These are phyloP conservation scores for Stagonosporopsis rhizophila DNA, from an alignment of 2,329 filamentous ascomycete genomes.

Conservation along the genomic window DNA sequence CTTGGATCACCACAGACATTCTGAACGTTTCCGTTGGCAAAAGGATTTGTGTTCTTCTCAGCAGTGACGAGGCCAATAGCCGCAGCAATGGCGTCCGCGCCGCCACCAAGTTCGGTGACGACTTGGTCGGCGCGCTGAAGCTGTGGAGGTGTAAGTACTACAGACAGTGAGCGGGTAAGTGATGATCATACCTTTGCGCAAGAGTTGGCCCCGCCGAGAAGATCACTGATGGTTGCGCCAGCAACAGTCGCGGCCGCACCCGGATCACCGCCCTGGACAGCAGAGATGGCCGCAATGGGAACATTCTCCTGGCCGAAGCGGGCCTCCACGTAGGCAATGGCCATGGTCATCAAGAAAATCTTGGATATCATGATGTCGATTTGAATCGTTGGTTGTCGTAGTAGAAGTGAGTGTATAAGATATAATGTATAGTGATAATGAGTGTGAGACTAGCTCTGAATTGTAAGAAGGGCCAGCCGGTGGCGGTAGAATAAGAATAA, in stretches of 20 bases:
- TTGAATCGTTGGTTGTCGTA: slow-evolving; percentile 26
- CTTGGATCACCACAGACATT: slow-evolving; percentile 69
- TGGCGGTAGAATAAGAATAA: slow-evolving; percentile 33
- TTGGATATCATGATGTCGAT: slow-evolving; percentile 45
- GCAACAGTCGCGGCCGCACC: slow-evolving; percentile 70
- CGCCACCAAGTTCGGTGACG: slow-evolving; percentile 65
- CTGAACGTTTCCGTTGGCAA: slow-evolving; percentile 62
- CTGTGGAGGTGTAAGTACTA: slow-evolving; percentile 45
- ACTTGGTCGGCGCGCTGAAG: slow-evolving; percentile 71
- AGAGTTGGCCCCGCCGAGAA: slow-evolving; percentile 70
- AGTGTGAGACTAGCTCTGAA: slow-evolving; percentile 47
- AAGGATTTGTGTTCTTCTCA: slow-evolving; percentile 78
- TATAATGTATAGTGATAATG: slow-evolving; percentile 17
- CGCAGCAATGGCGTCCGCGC: slow-evolving; percentile 66
- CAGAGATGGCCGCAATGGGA: slow-evolving; percentile 62
- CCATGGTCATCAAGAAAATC: slow-evolving; percentile 36
- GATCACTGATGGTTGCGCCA: slow-evolving; percentile 66
- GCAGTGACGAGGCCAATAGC: slow-evolving; percentile 70
- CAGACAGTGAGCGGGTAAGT: too few species aligned
- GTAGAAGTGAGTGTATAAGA: slow-evolving; percentile 18
- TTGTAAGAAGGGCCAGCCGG: slow-evolving; percentile 41
- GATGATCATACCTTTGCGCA: slow-evolving; percentile 65
- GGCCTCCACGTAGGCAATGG: slow-evolving; percentile 47
- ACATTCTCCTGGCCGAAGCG: slow-evolving; percentile 70
- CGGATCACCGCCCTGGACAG: slow-evolving; percentile 62